Evolutionary conservation across 2,329 filamentous ascomycete species (phyloP), one percentile per base, ranked within the genome.

Genomic region (Ophiobolus disseminans): DNA sequence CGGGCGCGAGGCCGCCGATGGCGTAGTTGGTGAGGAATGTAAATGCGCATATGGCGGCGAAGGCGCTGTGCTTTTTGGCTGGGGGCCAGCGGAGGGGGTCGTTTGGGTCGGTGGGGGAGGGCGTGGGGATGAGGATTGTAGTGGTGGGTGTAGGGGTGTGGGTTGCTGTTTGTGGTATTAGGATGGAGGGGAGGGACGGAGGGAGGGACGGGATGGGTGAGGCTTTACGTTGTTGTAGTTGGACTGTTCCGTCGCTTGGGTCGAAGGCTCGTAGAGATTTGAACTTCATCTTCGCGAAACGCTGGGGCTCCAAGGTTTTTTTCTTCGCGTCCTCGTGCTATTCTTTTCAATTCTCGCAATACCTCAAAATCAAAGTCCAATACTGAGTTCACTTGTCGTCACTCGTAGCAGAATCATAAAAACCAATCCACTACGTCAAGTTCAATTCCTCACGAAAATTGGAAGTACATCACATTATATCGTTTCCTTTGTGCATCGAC

Each of bases 11-110:
- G 17, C 77, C 77, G 17, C 75, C 75, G 45, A 79, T 75, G 22
- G 63, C 75, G 49, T 74, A 79, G 56, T 79, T 80, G 19, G 75
- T 74, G 5, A 79, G 53, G 49, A 79, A 79, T 4, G 76, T 74
- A 56, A 79, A 79, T n/a, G 68, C 73, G 40, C 78, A 73, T 5
- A 77, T 74, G 0, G 58, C 60, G 3, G 36, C 44, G 25, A 62
- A 65, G n/a, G 55, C 48, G 14, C 78, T 60, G 31, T 69, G 67
- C 53, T 82, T 82, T 72, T 78, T 80, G 58, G 67, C 70, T n/a
- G 60, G 63, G 4, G 73, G 73, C 78, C 77, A 80, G 37, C 75
- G 69, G 3, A 82, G 69, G 6, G 79, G 79, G 54, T 82, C 79
- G 49, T 79, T 75, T 4, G 77, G 68, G 50, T 80, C 74, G 32